Base-by-base conservation (phyloP, 2,329 filamentous ascomycete species). In the Nemania serpens region DNA sequence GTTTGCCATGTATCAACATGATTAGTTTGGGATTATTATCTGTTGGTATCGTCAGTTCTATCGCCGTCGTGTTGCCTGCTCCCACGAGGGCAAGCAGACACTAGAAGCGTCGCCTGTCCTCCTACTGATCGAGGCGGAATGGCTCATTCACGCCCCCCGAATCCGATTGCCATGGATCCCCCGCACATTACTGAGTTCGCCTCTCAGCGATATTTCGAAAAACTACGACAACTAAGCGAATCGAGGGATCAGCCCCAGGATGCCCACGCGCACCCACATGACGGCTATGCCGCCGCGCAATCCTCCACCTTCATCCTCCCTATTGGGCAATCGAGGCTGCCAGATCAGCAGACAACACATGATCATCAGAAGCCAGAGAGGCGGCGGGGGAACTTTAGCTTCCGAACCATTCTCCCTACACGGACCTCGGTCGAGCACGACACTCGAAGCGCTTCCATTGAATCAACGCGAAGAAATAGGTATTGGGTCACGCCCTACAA, bases 131-230 rank as follows among this genome's bases (percentile, higher is more conserved):
- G 41, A 67, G 68, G 66, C 66, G 66, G 63, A 53, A 56, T 45
- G 52, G 68, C 67, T 42, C 45, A 63, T 64, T 53, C 25, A 25
- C 53, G 51, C 49, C 18, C n/a, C 17, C 29, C 51, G 53, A 37
- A 49, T n/a, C 29, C 60, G 64, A 65, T 69, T 73, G 74, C 74
- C 70, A 87, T 88, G 84, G 86, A 88, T 66, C 84, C 83, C 69
- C 79, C 82, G 68, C 85, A 88, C 66, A 80, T 86, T 63, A 87
- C 86, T 62, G 86, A 89, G 73, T 89, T 89, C 75, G 86, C 85
- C 63, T 89, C 86, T 46, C 79, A 84, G 74, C 83, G 83, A 65
- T 89, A 87, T 71, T 85, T 88, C 66, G 81, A 82, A 56, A 89
- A 89, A 75, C 74, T 88, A 62, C 80, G 77, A 59, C 82, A 86